Base-by-base conservation (phyloP, 805 yeast species). In the Candida incommunis region DNA sequence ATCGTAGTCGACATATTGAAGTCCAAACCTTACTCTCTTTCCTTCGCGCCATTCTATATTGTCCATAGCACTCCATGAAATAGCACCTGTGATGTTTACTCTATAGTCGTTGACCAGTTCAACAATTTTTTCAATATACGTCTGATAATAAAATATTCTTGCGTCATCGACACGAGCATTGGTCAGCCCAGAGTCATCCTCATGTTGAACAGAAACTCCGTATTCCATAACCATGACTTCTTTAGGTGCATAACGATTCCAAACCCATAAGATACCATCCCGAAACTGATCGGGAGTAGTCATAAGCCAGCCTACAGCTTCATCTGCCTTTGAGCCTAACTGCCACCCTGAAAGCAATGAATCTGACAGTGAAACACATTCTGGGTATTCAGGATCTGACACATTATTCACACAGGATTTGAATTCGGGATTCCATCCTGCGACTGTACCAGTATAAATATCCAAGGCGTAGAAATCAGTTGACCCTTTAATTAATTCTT, bases 391-490 rank as follows among this genome's bases (percentile, higher is more conserved):
- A 11, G 49, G 45, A 31, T 57, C 51, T n/a, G 51, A 37, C 3
- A 45, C 23, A 41, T 61, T 50, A 16, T 52, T 47, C 25, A 50
- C 50, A 46, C 65, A 61, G 9, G 52, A 51, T n/a, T 51, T 60
- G 34, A 57, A 44, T 11, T 58, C 58, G 5, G 47, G 61, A 24
- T 45, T 42, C 18, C 50, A 46, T 3, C 50, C 54, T 15, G 51
- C 52, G 11, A 58, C 50, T 25, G 56, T 50, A 42, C 59, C 58
- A 29, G 64, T 57, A 45, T 61, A 60, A 4, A 59, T 59, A 41
- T 61, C 64, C 50, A 58, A 51, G n/a, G 65, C 65, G 42, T 60
- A 60, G 54, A 57, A 63, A 45, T 63, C 67, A 5, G 57, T 41
- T 4, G 60, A 52, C 13, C 56, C 56, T 13, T 54, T 45, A 22